A percentile compares a stretch with the other conserved stretches of the same genome.
Evolutionary conservation across 2,329 filamentous ascomycete genomes (phyloP).

Genomic region (Pseudogymnoascus sp.): DNA sequence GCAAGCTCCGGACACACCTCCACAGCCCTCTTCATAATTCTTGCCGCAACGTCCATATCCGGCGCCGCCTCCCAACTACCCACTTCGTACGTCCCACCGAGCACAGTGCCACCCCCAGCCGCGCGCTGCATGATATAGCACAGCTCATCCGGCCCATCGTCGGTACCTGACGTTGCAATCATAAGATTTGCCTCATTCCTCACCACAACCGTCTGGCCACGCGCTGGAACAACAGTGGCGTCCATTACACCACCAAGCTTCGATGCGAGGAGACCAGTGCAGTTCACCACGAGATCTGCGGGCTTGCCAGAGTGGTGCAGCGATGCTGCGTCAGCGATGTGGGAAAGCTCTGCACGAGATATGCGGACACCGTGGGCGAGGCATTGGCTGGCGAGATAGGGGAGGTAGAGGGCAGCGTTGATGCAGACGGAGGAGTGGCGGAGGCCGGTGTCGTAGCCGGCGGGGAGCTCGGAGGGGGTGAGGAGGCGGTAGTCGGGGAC

Average conservation of each 20-base stretch:
- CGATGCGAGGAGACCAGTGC: conserved; percentile 69
- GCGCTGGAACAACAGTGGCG: conserved; percentile 60
- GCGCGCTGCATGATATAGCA: conserved; percentile 64
- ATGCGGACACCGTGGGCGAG: conserved; percentile 64
- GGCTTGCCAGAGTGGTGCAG: conserved; percentile 50
- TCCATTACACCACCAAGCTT: conserved; percentile 79
- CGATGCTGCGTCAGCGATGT: conserved; percentile 63
- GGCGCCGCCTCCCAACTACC: conserved; percentile 56
- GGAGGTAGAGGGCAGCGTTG: conserved; percentile 80
- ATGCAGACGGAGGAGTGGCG: conserved; percentile 83
- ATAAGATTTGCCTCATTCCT: conserved; percentile 57
- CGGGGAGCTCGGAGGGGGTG: conserved; percentile 48
- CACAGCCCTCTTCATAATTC: conserved; percentile 62
- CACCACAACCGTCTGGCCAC: conserved; percentile 70
- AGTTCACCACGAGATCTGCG: conserved; percentile 72
- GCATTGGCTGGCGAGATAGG: conserved; percentile 78
- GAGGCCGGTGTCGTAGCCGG: conserved; percentile 63
- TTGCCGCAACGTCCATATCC: conserved; percentile 54
- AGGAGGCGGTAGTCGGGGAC: conserved; percentile 66
- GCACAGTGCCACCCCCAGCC: conserved; percentile 57
- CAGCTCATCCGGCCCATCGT: conserved; percentile 56
- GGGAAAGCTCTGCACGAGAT: conserved; percentile 54
- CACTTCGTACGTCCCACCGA: conserved; percentile 61
- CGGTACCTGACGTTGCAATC: conserved; percentile 53
- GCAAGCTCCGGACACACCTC: conserved; percentile 49